phyloP scores from a whole-genome alignment of 805 yeast species.

The Saturnispora quitensis region DNA sequence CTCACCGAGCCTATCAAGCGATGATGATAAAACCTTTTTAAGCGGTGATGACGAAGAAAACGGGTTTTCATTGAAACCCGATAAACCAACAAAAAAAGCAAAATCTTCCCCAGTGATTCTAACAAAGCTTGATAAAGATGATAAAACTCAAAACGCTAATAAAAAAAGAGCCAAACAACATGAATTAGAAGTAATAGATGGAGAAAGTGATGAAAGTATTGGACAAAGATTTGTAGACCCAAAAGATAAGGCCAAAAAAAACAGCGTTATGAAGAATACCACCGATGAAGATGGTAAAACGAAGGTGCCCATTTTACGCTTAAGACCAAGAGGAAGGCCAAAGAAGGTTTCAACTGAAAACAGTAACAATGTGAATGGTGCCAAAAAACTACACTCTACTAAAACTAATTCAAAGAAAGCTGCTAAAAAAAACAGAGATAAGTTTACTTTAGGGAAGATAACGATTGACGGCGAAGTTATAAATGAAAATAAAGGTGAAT shows the following conservation, averaged over 20 bases:
- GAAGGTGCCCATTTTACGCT: not conserved
- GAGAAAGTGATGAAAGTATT: not conserved
- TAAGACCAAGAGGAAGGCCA: not conserved
- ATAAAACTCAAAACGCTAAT: not conserved
- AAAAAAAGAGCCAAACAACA: not conserved
- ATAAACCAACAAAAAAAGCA: not conserved
- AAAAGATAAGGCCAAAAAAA: not conserved
- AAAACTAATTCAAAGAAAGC: not conserved
- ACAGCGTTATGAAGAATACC: not conserved
- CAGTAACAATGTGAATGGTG: not conserved
- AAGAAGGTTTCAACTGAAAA: not conserved
- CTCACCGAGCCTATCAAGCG: not conserved
- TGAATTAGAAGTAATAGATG: not conserved
- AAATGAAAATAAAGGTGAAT: not conserved
- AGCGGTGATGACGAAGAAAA: conserved; percentile 3
- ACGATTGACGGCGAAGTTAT: not conserved
- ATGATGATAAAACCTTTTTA: not conserved
- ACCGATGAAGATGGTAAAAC: not conserved
- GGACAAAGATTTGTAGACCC: too few species aligned
- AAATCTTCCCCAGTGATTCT: not conserved
- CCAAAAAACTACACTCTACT: not conserved
- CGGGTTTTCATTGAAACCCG: conserved; percentile 1
- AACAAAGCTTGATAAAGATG: not conserved
- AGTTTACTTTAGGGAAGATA: not conserved
- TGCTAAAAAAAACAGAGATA: not conserved